These are phyloP conservation scores for Prunella vulgaris DNA, from an alignment of 257 asterid species.

Conservation along the genomic window DNA sequence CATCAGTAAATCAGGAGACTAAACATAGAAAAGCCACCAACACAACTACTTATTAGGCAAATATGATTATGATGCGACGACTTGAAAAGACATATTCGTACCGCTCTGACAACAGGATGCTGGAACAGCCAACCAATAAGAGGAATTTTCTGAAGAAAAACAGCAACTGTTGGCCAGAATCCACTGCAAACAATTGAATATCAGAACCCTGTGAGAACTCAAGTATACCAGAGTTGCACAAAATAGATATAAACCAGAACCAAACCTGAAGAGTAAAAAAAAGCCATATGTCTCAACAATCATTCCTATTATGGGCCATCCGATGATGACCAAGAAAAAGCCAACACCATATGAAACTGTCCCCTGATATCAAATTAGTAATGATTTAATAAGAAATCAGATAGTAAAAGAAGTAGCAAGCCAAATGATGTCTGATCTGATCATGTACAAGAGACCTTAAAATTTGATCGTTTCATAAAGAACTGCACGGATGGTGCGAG, in stretches of 20 bases:
- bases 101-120: constrained; percentile 83
- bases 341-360: constrained; percentile 76
- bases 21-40: neutral
- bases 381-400: constrained; percentile 12
- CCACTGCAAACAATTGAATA: constrained; percentile 53
- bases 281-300: constrained; percentile 84
- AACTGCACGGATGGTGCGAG: constrained; percentile 72
- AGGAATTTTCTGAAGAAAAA: constrained; percentile 85
- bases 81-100: constrained; percentile 26
- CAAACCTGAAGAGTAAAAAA: constrained; percentile 81
- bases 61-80: neutral
- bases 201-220: constrained; percentile 11
- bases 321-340: constrained; percentile 72
- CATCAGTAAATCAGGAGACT: neutral
- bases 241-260: neutral
- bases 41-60: neutral
- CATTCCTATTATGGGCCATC: constrained; percentile 92
- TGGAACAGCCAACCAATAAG: constrained; percentile 81
- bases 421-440: neutral
- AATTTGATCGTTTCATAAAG: constrained; percentile 71
- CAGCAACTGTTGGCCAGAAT: constrained; percentile 90
- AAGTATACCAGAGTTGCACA: neutral
- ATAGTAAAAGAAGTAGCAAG: neutral
- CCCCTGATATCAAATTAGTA: constrained; percentile 42
- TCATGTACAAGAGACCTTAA: constrained; percentile 48